A percentile compares a stretch with the other conserved stretches of the same genome.
Evolutionary conservation across 495 filamentous ascomycete species (phyloP).

Genomic region (Annulohypoxylon moriforme): DNA sequence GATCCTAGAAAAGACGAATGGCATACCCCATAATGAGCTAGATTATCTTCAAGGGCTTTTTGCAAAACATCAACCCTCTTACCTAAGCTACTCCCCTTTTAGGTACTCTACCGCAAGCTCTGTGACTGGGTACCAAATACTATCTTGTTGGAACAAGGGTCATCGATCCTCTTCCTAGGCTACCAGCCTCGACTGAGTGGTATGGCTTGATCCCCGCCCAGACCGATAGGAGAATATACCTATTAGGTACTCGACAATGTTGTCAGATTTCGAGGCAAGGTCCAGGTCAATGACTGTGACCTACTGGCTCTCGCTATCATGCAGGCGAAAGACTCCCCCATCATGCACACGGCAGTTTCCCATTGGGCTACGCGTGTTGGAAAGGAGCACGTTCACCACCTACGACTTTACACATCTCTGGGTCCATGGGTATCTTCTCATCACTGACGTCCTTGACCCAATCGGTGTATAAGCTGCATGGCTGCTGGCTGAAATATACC

Average conservation of each 20-base stretch:
- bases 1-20: neutral
- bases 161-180: neutral
- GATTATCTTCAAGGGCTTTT: neutral
- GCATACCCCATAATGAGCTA: conserved; percentile 13
- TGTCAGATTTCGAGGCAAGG: conserved; percentile 9
- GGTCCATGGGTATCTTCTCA: conserved; percentile 5
- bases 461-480: conserved; percentile 24
- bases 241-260: conserved; percentile 2
- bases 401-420: conserved; percentile 4
- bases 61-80: neutral
- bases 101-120: neutral
- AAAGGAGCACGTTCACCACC: neutral
- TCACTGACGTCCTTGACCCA: conserved; percentile 22
- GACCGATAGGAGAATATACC: neutral
- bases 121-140: conserved; percentile 12
- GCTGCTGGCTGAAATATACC: conserved; percentile 25
- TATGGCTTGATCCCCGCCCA: conserved; percentile 15
- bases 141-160: neutral
- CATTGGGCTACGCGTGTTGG: conserved; percentile 21
- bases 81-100: neutral
- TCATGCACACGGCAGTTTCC: conserved; percentile 13
- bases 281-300: conserved; percentile 1
- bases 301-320: conserved; percentile 4
- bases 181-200: conserved; percentile 16
- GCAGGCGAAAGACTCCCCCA: conserved; percentile 11